Evolutionary conservation across 495 filamentous ascomycete species (phyloP), one percentile per base, ranked within the genome.

Genomic region (Daldinia concentrica): DNA sequence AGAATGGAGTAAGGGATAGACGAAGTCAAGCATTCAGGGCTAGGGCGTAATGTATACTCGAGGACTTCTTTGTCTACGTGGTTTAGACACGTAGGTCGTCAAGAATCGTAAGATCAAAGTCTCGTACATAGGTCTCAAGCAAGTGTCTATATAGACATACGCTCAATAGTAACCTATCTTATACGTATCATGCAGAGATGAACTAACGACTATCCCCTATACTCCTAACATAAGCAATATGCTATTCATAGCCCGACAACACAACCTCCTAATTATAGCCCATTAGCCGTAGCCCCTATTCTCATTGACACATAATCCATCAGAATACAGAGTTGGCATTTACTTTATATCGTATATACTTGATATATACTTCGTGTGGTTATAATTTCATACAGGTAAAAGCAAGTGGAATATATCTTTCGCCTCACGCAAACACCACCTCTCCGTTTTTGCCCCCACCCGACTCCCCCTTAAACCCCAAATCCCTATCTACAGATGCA

Each of bases 401-500:
- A 17, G 30, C 54, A 69, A 69, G 30, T 26, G 59, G 14, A 58
- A 8, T 27, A 56, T 57, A 54, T 32, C 22, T 6, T 68, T 73
- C 36, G 12, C 62, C 41, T 48, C 48, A 61, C 27, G 69, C 73
- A 52, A 29, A 22, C 34, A 24, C 65, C 62, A 26, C n/a, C 19
- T 29, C 37, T 4, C 30, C 36, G 12, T 29, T 43, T 60, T 59
- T 60, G 15, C 57, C 22, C 37, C 24, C 50, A 69, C 72, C 55
- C 15, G 29, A 32, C 7, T 7, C 72, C 24, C 30, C 73, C 74
- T 56, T n/a, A 69, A 15, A 30, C 54, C 59, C 34, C 27, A 24
- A 26, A 34, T 63, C 27, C 61, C 55, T 69, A 65, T 73, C 62
- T 73, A 73, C 71, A 69, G 22, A 73, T 68, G 60, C 65, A 58